Percentiles rank a stretch among this genome's conserved stretches.
Conservation (phyloP, 108 stramenopile genomes). For the Cyclotella baltica region DNA sequence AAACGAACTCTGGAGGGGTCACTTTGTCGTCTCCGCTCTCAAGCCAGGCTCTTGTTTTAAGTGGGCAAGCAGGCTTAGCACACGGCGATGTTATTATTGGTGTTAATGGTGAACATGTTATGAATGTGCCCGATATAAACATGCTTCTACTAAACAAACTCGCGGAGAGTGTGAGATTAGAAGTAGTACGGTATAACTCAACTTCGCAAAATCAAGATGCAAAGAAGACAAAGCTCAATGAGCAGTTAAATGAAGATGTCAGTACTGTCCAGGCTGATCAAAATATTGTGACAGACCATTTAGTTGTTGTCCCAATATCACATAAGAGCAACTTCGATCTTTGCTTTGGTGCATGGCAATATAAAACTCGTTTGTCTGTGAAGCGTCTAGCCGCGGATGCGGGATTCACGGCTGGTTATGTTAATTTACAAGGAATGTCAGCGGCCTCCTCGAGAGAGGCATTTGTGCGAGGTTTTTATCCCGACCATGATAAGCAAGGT, state of each 20-base stretch:
- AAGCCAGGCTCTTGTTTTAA: slow-evolving; percentile 53
- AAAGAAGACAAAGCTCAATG: too few species aligned
- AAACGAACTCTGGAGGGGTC: neutral
- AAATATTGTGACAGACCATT: neutral
- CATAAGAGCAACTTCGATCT: slow-evolving; percentile 2
- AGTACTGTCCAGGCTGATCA: neutral
- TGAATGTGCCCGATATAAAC: slow-evolving; percentile 70
- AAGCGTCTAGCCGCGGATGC: slow-evolving; percentile 56
- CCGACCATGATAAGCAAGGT: slow-evolving; percentile 74
- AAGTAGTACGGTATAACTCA: slow-evolving; percentile 65
- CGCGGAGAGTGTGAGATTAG: slow-evolving; percentile 64
- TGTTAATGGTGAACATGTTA: slow-evolving; percentile 77
- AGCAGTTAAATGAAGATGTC: neutral
- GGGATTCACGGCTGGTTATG: slow-evolving; percentile 75
- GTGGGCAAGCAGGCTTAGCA: slow-evolving; percentile 67
- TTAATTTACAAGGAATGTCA: slow-evolving; percentile 71
- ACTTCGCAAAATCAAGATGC: slow-evolving; percentile 5
- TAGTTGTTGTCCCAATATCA: neutral
- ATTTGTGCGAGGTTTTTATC: slow-evolving; percentile 76
- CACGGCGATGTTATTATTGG: slow-evolving; percentile 79
- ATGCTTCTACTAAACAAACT: slow-evolving; percentile 68
- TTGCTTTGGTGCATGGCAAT: slow-evolving; percentile 76
- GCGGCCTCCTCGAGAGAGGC: slow-evolving; percentile 65
- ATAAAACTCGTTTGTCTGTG: slow-evolving; percentile 64
- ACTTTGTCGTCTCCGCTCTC: neutral